Base-by-base conservation (phyloP, 768 basidiomycete species). In the Nidularia sp. region DNA sequence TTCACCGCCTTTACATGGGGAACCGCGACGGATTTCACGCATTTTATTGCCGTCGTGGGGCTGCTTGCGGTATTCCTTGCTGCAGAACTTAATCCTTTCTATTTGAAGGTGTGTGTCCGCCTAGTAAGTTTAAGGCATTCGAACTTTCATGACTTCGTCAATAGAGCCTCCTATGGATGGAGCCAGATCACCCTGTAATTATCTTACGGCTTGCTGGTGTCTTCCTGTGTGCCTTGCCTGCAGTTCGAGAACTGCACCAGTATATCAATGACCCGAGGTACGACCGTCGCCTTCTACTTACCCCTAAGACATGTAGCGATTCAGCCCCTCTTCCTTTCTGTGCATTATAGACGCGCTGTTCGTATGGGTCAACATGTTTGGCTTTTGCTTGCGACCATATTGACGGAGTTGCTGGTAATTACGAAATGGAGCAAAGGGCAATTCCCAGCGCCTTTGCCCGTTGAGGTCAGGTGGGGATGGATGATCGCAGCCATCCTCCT, bases 1-100 rank as follows among this genome's bases (percentile, higher is more conserved):
- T 93, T 89, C 70, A 93, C 90, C 13, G 80, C 87, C 7, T 93
- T 93, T 75, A 83, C 88, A 62, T 93, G 91, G 91, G 90, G 86
- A 57, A 88, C 90, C 1, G 83, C 88, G 6, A 75, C 77, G 45
- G 83, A 83, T 35, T 88, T 91, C 62, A 71, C 78, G 42, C 84
- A 91, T 67, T 93, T 89, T 62, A 67, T 84, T 55, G 80, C 78
- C 0, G 90, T 93, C 34, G 88, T 93, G 12, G 58, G 87, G 29
- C 73, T 93, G 45, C 78, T 93, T 35, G 83, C 84, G 4, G 83
- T 86, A 31, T 93, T 93, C 65, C 76, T 93, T 47, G 87, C 84
- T 54, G 91, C 90, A 53, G 91, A 93, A 67, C 74, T 93, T 49
- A 91, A 88, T 62, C 89, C 90, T 4, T 93, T 93, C 67, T 93